phyloP scores from a whole-genome alignment of 225 moss, liverwort and hornwort species.

The Ulota crispa region DNA sequence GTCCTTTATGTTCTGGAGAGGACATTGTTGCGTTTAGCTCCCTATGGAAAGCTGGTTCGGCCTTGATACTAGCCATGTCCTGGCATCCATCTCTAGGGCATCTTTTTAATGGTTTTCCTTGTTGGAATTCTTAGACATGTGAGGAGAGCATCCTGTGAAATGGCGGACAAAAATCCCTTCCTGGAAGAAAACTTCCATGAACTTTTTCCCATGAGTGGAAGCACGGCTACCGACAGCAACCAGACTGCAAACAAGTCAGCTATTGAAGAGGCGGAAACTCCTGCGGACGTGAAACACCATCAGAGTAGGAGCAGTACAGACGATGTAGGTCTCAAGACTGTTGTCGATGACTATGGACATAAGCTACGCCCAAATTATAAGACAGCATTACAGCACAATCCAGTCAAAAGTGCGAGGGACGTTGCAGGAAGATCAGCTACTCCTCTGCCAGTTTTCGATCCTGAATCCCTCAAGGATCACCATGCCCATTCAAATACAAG shows the following conservation, averaged over 20 bases:
- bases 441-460: slow-evolving; percentile 20
- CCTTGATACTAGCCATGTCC: neutral
- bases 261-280: slow-evolving; percentile 20
- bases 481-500: slow-evolving; percentile 14
- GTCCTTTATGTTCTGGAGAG: neutral
- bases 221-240: neutral
- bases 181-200: slow-evolving; percentile 9
- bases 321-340: slow-evolving; percentile 30
- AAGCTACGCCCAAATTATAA: neutral
- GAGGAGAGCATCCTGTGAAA: slow-evolving; percentile 17
- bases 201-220: neutral
- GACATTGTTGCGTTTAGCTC: neutral
- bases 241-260: neutral
- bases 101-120: neutral
- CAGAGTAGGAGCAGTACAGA: neutral
- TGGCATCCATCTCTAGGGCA: neutral
- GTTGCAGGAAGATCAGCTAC: neutral
- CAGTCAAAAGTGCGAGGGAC: slow-evolving; percentile 21
- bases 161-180: slow-evolving; percentile 24
- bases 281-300: neutral
- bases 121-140: slow-evolving; percentile 23
- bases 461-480: slow-evolving; percentile 11
- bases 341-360: slow-evolving; percentile 13
- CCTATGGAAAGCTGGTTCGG: neutral
- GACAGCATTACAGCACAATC: slow-evolving; percentile 18